Percentiles rank a stretch among this genome's conserved stretches.
Conservation (phyloP, 2,329 filamentous ascomycete genomes). For the Cryoendolithus antarcticus region DNA sequence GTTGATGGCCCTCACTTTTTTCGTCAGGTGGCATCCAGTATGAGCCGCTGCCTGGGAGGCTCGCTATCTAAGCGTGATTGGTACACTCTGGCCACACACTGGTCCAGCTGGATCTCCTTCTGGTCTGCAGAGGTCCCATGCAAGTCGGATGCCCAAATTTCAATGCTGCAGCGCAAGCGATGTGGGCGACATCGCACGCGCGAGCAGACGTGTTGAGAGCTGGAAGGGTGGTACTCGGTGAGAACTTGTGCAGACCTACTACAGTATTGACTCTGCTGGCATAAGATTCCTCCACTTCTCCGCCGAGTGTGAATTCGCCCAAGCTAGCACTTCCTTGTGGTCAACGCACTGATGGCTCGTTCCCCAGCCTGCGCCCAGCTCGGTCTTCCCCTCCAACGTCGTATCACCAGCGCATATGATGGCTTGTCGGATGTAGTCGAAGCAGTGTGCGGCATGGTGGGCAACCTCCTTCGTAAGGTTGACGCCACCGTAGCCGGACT, state of each 20-base stretch:
- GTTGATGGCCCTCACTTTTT: no score
- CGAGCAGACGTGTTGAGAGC: no score
- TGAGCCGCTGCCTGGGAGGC: no score
- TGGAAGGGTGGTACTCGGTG: not conserved
- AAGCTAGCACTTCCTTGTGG: conserved; percentile 3
- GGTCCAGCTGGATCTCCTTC: no score
- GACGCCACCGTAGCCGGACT: conserved; percentile 9
- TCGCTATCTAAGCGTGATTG: no score
- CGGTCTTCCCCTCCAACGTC: conserved; percentile 13
- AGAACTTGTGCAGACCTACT: not conserved
- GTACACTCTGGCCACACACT: no score
- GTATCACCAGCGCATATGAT: conserved; percentile 21
- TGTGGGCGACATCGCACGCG: no score
- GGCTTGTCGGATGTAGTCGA: conserved; percentile 20
- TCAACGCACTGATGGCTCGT: conserved; percentile 5
- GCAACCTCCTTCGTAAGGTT: conserved; percentile 9
- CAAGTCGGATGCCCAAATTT: no score
- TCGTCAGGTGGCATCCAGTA: no score
- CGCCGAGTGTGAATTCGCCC: conserved; percentile 5
- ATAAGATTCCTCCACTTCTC: conserved; percentile 5
- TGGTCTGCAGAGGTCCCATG: no score
- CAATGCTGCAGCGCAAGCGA: no score
- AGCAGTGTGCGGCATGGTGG: conserved; percentile 19
- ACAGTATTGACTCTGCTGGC: conserved; percentile 2
- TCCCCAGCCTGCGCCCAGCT: conserved; percentile 4